A percentile compares a stretch with the other conserved stretches of the same genome.
These are phyloP conservation scores for Paxillus ammoniavirescens DNA, from an alignment of 768 basidiomycete genomes.

Conservation along the genomic window DNA sequence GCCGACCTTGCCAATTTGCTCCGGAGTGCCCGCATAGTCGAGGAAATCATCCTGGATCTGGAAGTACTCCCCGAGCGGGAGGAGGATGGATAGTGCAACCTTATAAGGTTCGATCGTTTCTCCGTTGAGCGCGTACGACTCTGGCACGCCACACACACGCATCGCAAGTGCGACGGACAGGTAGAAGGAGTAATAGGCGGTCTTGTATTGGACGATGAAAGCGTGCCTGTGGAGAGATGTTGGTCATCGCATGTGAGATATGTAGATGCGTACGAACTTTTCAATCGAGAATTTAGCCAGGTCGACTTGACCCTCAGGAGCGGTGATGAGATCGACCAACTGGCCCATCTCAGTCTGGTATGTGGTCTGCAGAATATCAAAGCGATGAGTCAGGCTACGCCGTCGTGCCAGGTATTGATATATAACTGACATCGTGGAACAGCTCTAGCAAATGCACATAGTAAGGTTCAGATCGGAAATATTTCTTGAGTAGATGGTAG, in stretches of 20 bases:
- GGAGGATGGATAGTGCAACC: constrained; percentile 73
- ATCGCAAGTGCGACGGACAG: constrained; percentile 96
- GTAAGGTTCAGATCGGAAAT: constrained; percentile 78
- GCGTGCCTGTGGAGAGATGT: constrained; percentile 60
- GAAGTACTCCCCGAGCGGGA: constrained; percentile 97
- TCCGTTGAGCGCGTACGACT: constrained; percentile 40
- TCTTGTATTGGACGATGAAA: constrained; percentile 96
- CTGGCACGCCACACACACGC: constrained; percentile 68
- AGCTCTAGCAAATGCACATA: constrained; percentile 90
- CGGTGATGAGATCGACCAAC: constrained; percentile 93
- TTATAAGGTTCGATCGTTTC: constrained; percentile 60
- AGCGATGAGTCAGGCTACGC: not conserved
- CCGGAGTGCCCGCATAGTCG: constrained; percentile 87
- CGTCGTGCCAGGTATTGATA: not conserved
- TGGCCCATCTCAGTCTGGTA: constrained; percentile 97
- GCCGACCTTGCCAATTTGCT: constrained; percentile 93
- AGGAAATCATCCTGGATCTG: constrained; percentile 98
- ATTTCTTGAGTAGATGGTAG: constrained; percentile 82
- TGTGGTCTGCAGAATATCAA: constrained; percentile 41
- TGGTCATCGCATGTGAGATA: not conserved
- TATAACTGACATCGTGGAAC: constrained; percentile 74
- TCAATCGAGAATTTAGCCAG: constrained; percentile 83
- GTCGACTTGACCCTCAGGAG: constrained; percentile 88
- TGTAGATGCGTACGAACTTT: constrained; percentile 47
- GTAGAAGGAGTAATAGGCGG: constrained; percentile 97